Percentiles rank a stretch among this genome's conserved stretches.
phyloP scores from a whole-genome alignment of 1,284 basidiomycete genomes.

The Rhodotorula sp. region DNA sequence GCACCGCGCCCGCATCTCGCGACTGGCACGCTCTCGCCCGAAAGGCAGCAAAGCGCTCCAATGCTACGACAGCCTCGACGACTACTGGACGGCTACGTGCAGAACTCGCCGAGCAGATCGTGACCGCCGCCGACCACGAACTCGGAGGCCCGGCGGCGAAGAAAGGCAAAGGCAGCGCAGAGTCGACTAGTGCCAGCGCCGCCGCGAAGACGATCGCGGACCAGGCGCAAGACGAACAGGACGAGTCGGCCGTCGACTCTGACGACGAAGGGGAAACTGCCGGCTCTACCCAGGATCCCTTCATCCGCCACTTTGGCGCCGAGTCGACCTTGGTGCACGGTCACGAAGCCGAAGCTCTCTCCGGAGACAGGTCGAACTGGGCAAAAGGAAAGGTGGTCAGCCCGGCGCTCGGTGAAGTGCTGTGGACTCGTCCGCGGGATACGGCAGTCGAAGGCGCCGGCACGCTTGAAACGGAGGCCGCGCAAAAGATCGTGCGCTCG shows the following conservation, averaged over 20 bases:
- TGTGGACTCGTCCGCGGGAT: conserved; percentile 36
- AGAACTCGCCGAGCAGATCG: conserved; percentile 6
- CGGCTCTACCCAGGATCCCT: not conserved
- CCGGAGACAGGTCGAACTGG: conserved; percentile 15
- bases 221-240: not conserved
- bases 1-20: conserved; percentile 22
- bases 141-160: not conserved
- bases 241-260: not conserved
- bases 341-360: not conserved
- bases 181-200: not conserved
- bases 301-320: conserved; percentile 13
- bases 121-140: conserved; percentile 2
- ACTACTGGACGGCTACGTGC: conserved; percentile 4
- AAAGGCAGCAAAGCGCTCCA: conserved; percentile 24
- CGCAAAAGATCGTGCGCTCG: not conserved
- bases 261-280: not conserved
- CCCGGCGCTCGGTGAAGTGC: conserved; percentile 2
- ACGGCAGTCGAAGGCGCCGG: conserved; percentile 40
- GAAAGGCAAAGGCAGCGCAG: not conserved
- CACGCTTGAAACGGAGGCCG: conserved; percentile 15
- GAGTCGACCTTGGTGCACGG: not conserved
- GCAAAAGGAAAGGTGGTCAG: conserved; percentile 13
- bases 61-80: conserved; percentile 42
- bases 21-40: conserved; percentile 37
- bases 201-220: too few species aligned